These are phyloP conservation scores for Prunella vulgaris DNA, from an alignment of 257 asterid genomes.

Conservation along the genomic window DNA sequence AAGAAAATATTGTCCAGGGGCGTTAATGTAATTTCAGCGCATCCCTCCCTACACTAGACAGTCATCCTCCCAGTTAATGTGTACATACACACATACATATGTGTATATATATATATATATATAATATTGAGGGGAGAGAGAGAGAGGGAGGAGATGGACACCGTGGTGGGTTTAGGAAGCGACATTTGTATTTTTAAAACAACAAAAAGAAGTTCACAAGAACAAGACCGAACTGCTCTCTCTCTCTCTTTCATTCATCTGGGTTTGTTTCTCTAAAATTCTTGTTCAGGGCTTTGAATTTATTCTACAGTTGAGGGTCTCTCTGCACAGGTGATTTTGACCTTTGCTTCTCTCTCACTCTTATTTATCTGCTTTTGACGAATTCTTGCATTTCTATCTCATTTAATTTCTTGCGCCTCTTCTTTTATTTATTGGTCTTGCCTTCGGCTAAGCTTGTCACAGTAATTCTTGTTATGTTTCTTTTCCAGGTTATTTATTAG, in stretches of 20 bases:
- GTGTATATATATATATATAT: not conserved
- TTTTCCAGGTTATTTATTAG: not conserved
- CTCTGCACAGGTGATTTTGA: conserved; percentile 18
- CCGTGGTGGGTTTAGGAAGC: conserved; percentile 48
- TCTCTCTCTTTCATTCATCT: conserved; percentile 10
- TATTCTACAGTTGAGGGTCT: conserved; percentile 21
- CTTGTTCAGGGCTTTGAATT: conserved; percentile 17
- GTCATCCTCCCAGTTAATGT: too few species aligned
- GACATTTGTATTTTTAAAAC: conserved; percentile 52
- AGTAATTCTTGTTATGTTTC: not conserved
- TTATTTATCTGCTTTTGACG: not conserved
- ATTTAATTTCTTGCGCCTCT: not conserved
- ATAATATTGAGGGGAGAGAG: too few species aligned
- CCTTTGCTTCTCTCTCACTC: conserved; percentile 11
- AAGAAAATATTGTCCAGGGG: not conserved
- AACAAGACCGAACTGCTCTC: conserved; percentile 15
- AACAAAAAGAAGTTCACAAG: not conserved
- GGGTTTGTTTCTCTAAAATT: conserved; percentile 16
- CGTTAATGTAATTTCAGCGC: not conserved
- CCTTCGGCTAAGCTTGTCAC: not conserved
- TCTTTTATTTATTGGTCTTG: not conserved
- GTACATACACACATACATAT: not conserved
- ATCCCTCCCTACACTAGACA: too few species aligned
- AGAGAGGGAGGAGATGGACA: conserved; percentile 12
- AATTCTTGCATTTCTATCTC: conserved; percentile 1